Evolutionary conservation across 1,284 basidiomycete species (phyloP).

Genomic region (Rhodofomes roseus): DNA sequence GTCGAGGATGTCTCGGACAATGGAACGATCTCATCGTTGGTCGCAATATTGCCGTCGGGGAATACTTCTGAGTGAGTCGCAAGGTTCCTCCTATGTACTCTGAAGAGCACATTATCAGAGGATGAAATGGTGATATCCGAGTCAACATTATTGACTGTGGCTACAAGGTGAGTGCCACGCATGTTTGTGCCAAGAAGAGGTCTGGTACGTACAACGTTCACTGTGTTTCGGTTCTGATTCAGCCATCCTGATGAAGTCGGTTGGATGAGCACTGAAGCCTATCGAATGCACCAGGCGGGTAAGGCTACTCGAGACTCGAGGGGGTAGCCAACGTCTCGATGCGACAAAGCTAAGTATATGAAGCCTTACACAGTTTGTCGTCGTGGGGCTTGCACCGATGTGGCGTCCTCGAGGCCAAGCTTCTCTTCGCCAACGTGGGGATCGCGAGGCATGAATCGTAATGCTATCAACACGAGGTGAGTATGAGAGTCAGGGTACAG

Average conservation of each 20-base stretch:
- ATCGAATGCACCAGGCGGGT: no score
- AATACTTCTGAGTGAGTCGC: slow-evolving; percentile 15
- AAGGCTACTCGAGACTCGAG: no score
- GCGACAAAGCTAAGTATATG: no score
- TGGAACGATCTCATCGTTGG: slow-evolving; percentile 16
- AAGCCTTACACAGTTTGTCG: no score
- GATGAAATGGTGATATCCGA: slow-evolving; percentile 5
- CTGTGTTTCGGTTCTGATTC: neutral
- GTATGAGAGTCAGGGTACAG: no score
- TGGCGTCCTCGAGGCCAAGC: neutral
- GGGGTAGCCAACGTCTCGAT: no score
- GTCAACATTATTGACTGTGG: neutral
- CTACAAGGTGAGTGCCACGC: neutral
- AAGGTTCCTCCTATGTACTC: slow-evolving; percentile 15
- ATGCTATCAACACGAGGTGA: no score
- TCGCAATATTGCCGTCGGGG: neutral
- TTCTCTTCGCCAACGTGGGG: neutral
- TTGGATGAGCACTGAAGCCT: no score
- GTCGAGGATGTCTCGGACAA: slow-evolving; percentile 21
- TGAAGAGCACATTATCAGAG: slow-evolving; percentile 16
- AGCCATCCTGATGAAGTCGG: neutral
- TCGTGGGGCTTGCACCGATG: no score
- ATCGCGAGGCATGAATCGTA: no score
- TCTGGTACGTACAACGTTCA: neutral
- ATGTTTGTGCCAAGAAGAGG: neutral